Conservation (phyloP, 192 early-diverging fungal genomes). For the Coemansia sp. region DNA sequence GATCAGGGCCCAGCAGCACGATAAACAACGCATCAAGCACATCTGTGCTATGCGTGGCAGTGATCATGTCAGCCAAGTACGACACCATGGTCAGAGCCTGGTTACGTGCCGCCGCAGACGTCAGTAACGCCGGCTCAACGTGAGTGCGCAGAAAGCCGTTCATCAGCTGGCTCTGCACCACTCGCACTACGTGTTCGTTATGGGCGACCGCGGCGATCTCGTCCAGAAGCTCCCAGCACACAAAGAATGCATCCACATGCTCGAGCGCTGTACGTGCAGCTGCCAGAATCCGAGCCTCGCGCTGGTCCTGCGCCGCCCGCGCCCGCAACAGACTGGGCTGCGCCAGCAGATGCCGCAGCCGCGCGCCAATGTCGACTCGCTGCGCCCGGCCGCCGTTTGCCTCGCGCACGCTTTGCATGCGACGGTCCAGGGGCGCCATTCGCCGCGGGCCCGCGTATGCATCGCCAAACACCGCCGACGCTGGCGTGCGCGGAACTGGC, state of each 20-base stretch:
- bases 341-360: conserved; percentile 22
- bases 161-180: conserved; percentile 38
- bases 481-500: conserved; percentile 35
- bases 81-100: conserved; percentile 43
- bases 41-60: conserved; percentile 26
- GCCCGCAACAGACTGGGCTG: conserved; percentile 19
- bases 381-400: too few species aligned
- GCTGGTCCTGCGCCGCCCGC: conserved; percentile 27
- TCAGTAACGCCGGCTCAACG: conserved; percentile 34
- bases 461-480: conserved; percentile 17
- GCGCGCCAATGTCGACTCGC: conserved; percentile 10
- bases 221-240: conserved; percentile 54
- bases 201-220: conserved; percentile 24
- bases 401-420: not conserved
- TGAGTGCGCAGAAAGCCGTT: conserved; percentile 45
- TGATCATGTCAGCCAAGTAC: conserved; percentile 43
- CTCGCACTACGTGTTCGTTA: conserved; percentile 16
- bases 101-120: conserved; percentile 22
- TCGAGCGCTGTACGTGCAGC: conserved; percentile 22
- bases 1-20: conserved; percentile 39
- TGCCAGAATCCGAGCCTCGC: conserved; percentile 21
- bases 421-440: conserved; percentile 22
- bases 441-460: conserved; percentile 23
- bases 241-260: conserved; percentile 47
- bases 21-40: conserved; percentile 46